These are phyloP conservation scores for Logfia minima DNA, from an alignment of 129 eudicot genomes.

Conservation along the genomic window DNA sequence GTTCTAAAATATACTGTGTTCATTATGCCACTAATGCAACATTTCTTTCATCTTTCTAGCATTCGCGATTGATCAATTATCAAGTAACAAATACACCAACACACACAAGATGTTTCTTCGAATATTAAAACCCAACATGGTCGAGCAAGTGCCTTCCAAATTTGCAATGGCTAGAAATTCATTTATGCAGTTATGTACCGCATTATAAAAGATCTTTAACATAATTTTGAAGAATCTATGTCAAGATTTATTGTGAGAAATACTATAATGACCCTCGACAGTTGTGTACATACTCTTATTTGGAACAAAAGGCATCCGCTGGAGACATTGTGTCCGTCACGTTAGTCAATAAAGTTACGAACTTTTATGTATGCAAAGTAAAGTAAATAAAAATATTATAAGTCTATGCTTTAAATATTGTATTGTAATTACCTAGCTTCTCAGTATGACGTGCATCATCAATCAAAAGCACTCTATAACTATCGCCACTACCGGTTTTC, in stretches of 20 bases:
- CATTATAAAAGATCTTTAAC: neutral
- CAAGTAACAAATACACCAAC: neutral
- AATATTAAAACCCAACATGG: neutral
- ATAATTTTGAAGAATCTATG: neutral
- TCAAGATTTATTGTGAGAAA: neutral
- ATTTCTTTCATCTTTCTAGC: neutral
- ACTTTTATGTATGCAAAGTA: neutral
- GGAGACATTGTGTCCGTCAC: neutral
- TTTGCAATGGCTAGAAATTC: neutral
- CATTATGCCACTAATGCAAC: conserved; percentile 3
- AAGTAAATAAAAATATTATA: neutral
- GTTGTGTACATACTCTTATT: neutral
- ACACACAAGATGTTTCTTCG: neutral
- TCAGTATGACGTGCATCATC: conserved; percentile 56
- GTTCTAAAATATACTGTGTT: neutral
- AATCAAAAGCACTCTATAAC: conserved; percentile 48
- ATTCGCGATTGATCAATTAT: neutral
- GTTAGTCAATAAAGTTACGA: neutral
- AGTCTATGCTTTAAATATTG: neutral
- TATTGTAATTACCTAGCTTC: conserved; percentile 38
- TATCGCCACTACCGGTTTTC: conserved; percentile 45
- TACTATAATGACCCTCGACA: neutral
- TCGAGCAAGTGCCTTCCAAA: neutral
- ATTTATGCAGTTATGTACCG: neutral
- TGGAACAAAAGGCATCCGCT: neutral